Evolutionary conservation across 2,329 filamentous ascomycete species (phyloP).

Genomic region (Davidsoniella eucalypti): DNA sequence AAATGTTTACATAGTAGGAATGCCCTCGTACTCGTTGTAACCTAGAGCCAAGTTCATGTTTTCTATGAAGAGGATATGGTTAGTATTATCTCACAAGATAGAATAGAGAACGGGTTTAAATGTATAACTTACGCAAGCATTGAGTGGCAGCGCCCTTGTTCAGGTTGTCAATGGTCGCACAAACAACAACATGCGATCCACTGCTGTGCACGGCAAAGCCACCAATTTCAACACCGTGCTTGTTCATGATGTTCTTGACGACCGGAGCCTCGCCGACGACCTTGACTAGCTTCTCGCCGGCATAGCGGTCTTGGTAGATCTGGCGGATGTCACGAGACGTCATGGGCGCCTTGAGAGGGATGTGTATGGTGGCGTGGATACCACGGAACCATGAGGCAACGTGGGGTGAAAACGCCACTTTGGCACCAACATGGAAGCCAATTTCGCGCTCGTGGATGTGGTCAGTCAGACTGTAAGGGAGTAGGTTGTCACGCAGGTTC

Average conservation of each 20-base stretch:
- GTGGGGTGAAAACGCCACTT: constrained; percentile 79
- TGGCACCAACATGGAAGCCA: constrained; percentile 53
- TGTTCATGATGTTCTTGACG: constrained; percentile 70
- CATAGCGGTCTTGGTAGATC: constrained; percentile 90
- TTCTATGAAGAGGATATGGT: constrained; percentile 30
- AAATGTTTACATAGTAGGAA: constrained; percentile 36
- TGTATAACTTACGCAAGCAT: constrained; percentile 57
- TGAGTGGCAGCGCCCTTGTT: constrained; percentile 88
- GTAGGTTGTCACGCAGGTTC: constrained; percentile 69
- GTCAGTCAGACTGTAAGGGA: constrained; percentile 80
- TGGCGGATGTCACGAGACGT: constrained; percentile 82
- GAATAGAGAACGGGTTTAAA: background rate
- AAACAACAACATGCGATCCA: constrained; percentile 85
- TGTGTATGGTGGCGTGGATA: constrained; percentile 80
- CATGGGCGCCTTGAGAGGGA: constrained; percentile 76
- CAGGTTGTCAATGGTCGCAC: constrained; percentile 84
- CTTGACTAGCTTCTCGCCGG: constrained; percentile 89
- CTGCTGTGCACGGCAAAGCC: constrained; percentile 84
- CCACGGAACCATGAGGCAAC: constrained; percentile 96
- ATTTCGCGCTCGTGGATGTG: constrained; percentile 95
- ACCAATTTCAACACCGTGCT: constrained; percentile 85
- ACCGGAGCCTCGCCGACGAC: constrained; percentile 73
- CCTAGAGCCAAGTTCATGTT: constrained; percentile 91
- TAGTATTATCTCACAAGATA: background rate
- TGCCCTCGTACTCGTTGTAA: constrained; percentile 77